phyloP scores from a whole-genome alignment of 306 rosid species.

The Potentilla sterilis region DNA sequence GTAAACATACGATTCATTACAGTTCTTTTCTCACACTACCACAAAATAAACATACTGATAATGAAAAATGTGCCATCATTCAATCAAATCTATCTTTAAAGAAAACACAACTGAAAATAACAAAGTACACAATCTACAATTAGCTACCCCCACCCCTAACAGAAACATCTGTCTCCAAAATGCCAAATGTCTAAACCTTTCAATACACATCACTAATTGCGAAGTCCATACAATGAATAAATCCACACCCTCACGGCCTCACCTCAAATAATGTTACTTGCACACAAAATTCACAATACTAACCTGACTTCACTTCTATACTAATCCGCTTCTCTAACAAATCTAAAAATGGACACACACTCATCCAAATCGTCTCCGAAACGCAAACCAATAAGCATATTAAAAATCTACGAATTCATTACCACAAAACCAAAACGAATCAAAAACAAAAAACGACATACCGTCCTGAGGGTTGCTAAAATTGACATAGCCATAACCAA shows the following conservation, averaged over 20 bases:
- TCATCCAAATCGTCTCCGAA: neutral
- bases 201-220: neutral
- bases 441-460: conserved; percentile 28
- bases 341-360: neutral
- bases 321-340: conserved; percentile 5
- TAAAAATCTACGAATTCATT: neutral
- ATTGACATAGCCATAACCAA: conserved; percentile 96
- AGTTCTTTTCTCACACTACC: neutral
- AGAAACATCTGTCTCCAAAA: neutral
- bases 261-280: neutral
- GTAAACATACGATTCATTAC: neutral
- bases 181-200: neutral
- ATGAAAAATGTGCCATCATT: neutral
- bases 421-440: too few species aligned
- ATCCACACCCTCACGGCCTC: neutral
- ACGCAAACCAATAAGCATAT: neutral
- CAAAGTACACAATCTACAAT: neutral
- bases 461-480: conserved; percentile 77
- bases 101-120: neutral
- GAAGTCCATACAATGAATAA: neutral
- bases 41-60: neutral
- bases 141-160: neutral
- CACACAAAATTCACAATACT: neutral
- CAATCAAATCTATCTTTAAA: neutral
- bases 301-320: neutral